Evolutionary conservation across 192 early-diverging fungal species (phyloP), one percentile per base, ranked within the genome.

Genomic region (Entomortierella chlamydospora): DNA sequence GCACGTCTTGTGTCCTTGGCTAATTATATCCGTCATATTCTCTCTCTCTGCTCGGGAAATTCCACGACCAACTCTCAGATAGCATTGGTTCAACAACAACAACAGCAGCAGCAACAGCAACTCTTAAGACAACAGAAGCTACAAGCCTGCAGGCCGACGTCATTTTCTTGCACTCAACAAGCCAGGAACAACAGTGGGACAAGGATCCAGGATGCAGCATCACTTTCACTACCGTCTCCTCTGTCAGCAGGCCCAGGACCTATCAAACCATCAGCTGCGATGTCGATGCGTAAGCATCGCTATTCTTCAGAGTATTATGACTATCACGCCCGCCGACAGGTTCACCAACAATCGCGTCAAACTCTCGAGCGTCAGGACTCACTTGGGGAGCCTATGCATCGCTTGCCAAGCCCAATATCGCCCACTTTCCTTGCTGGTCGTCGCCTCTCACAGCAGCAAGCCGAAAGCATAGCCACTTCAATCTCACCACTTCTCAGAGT

Each of bases 11-110:
- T 79, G 63, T 70, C 76, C 1, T 30, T 79, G 39, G 76, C 76
- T 59, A 79, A 79, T 58, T 79, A 70, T 66, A 79, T 79, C 57
- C 76, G 76, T 1, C 76, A 79, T 22, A 70, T 79, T 43, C 56
- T 70, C 62, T 59, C 76, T 1, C 52, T 70, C n/a, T 64, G 59
- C 8, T 79, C 76, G 0, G 67, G 61, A 37, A 70, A 31, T 28
- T 45, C 68, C 1, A 42, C 63, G 31, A 50, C 60, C 17, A 62
- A 64, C 11, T 64, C 70, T 13, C 42, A 47, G 34, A 30, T 61
- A 42, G 23, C 50, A 5, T 20, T 71, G 8, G 41, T 20, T 2
- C 76, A 66, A 52, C 28, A 50, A 17, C 60, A 64, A 53, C 76
- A 61, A 29, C 47, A 51, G 18, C 58, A 58, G 13, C 72, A 20